Evolutionary conservation across 2,329 filamentous ascomycete genomes (phyloP).

Genomic region (Basipetospora chlamydospora): DNA sequence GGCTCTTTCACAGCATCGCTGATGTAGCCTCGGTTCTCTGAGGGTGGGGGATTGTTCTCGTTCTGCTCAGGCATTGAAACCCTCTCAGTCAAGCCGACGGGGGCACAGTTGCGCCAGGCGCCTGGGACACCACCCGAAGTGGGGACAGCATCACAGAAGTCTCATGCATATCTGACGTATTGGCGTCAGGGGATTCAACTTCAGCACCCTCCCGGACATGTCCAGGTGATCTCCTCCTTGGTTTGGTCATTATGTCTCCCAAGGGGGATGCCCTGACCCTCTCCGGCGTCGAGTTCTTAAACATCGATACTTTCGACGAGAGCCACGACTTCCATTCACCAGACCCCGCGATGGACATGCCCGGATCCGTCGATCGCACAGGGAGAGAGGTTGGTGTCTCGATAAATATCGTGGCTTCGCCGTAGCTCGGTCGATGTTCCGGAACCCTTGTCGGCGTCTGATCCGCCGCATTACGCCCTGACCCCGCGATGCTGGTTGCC

Average conservation of each 20-base stretch:
- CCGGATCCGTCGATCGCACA: constrained; percentile 17
- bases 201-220: constrained; percentile 37
- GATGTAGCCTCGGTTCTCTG: not conserved
- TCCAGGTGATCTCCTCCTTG: constrained; percentile 13
- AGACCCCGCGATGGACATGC: constrained; percentile 28
- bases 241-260: not conserved
- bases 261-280: not conserved
- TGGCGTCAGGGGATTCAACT: constrained; percentile 22
- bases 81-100: no score
- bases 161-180: no score
- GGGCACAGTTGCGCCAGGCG: no score
- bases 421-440: not conserved
- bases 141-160: no score
- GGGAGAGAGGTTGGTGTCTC: constrained; percentile 9
- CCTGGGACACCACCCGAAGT: no score
- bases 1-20: not conserved
- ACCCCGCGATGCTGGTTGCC: not conserved
- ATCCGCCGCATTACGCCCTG: no score
- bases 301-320: constrained; percentile 33
- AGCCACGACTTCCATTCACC: constrained; percentile 42
- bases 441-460: not conserved
- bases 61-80: no score
- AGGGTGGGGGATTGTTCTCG: constrained; percentile 2
- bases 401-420: not conserved
- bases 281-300: constrained; percentile 22